Conservation (phyloP, 768 basidiomycete species). For the Megacollybia marginata region DNA sequence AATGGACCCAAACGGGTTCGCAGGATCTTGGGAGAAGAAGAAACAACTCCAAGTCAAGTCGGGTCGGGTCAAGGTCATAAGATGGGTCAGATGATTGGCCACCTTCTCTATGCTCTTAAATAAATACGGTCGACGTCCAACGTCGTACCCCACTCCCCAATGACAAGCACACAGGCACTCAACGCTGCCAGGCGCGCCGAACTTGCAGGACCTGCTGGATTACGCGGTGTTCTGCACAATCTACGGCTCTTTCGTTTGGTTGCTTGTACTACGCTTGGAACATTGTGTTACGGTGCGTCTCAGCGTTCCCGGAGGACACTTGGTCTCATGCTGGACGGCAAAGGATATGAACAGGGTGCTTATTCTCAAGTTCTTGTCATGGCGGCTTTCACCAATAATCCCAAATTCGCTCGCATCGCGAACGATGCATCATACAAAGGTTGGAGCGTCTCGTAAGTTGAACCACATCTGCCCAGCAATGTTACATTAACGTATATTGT, state of each 20-base stretch:
- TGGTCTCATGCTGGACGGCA: not conserved
- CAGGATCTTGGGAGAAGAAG: no score
- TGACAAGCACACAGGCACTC: conserved; percentile 10
- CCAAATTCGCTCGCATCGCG: conserved; percentile 12
- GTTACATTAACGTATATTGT: not conserved
- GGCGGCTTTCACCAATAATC: conserved; percentile 11
- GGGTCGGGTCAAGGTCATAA: no score
- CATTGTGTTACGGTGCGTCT: conserved; percentile 12
- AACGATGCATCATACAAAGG: conserved; percentile 14
- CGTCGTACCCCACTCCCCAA: not conserved
- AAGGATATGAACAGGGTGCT: conserved; percentile 15
- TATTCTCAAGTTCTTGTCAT: conserved; percentile 15
- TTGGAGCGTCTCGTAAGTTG: conserved; percentile 14
- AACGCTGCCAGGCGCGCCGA: conserved; percentile 13
- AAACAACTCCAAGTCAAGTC: no score
- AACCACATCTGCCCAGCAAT: not conserved
- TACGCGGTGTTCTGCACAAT: conserved; percentile 11
- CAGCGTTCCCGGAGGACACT: not conserved
- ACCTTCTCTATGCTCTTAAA: no score
- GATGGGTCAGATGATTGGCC: no score
- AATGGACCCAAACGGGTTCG: no score
- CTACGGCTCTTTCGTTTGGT: conserved; percentile 12
- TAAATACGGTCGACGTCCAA: no score
- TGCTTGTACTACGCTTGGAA: conserved; percentile 13
- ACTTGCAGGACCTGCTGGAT: conserved; percentile 12